phyloP scores from a whole-genome alignment of 257 asterid genomes.

The Solanum tacnaense region DNA sequence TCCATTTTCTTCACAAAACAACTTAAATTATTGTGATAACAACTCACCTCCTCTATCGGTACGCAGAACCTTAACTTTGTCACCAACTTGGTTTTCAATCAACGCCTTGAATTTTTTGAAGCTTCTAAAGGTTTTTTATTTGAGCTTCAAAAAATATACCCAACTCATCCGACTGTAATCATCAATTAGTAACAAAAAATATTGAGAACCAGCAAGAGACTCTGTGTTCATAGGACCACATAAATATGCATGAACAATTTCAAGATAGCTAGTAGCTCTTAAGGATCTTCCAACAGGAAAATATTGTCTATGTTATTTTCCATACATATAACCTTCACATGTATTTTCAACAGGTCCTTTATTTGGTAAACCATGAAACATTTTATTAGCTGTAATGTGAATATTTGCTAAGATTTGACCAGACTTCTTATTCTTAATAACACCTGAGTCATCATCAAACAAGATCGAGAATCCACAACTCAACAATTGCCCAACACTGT shows the following conservation, averaged over 20 bases:
- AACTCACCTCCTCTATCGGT: background rate
- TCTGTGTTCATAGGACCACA: background rate
- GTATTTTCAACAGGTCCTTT: background rate
- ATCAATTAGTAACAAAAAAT: background rate
- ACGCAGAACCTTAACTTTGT: background rate
- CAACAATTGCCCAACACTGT: slow-evolving; percentile 9
- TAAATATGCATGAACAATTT: background rate
- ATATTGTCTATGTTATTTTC: background rate
- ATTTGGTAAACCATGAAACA: slow-evolving; percentile 1
- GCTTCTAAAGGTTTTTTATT: background rate
- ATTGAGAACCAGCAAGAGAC: background rate
- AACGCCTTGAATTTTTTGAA: background rate
- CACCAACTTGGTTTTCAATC: background rate
- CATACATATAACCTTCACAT: background rate
- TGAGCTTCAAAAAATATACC: background rate
- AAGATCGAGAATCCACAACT: background rate
- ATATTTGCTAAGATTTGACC: background rate
- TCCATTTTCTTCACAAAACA: too few relatives aligned
- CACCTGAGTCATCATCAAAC: slow-evolving; percentile 2
- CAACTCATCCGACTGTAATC: background rate
- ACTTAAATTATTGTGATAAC: background rate
- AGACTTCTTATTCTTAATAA: background rate
- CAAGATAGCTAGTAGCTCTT: background rate
- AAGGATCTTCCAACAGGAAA: background rate
- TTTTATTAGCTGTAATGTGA: background rate